Evolutionary conservation across 345 rosid genomes (phyloP).

Genomic region (Pugionium dolabratum): DNA sequence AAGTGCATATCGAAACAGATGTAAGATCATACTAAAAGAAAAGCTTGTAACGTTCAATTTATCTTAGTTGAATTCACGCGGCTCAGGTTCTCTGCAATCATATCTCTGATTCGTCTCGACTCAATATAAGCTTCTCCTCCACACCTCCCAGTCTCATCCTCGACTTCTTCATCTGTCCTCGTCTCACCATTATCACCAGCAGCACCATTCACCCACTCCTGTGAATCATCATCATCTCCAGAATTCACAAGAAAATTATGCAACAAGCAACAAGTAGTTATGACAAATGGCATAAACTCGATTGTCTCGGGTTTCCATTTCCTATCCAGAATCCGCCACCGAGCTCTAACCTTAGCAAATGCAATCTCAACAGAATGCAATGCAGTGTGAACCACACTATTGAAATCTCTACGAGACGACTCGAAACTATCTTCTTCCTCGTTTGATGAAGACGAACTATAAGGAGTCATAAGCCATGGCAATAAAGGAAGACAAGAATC

Average conservation of each 20-base stretch:
- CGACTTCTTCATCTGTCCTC: constrained; percentile 30
- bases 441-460: constrained; percentile 23
- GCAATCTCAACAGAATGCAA: constrained; percentile 49
- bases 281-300: constrained; percentile 63
- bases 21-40: no score
- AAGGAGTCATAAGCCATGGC: constrained; percentile 81
- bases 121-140: constrained; percentile 49
- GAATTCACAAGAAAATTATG: constrained; percentile 67
- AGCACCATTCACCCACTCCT: constrained; percentile 15
- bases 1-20: no score
- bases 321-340: constrained; percentile 66
- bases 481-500: constrained; percentile 66
- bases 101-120: constrained; percentile 57
- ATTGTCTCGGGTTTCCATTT: constrained; percentile 63
- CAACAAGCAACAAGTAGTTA: constrained; percentile 64
- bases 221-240: constrained; percentile 50
- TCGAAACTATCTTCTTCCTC: constrained; percentile 56
- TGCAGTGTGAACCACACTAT: constrained; percentile 48
- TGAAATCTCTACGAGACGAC: constrained; percentile 52
- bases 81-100: constrained; percentile 59
- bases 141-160: constrained; percentile 41
- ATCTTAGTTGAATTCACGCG: constrained; percentile 46
- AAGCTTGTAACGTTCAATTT: constrained; percentile 17
- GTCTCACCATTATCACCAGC: no score
- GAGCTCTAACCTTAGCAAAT: constrained; percentile 50